phyloP scores from a whole-genome alignment of 768 basidiomycete genomes.

The Russula vinacea region DNA sequence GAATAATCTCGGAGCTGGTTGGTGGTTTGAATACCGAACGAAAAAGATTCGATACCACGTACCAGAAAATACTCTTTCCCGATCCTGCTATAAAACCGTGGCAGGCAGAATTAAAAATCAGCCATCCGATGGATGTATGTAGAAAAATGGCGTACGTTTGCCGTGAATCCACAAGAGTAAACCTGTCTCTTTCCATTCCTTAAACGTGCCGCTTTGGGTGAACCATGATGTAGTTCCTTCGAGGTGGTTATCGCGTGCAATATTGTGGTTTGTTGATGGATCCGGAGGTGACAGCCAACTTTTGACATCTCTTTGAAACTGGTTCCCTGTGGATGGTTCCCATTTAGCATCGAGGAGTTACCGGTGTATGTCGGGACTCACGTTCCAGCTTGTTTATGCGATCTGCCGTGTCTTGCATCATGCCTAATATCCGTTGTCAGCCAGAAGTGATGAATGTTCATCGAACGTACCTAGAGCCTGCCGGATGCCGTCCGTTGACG shows the following conservation, averaged over 20 bases:
- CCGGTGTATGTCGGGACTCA: neutral
- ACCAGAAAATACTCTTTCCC: neutral
- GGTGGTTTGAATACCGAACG: neutral
- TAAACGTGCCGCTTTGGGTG: neutral
- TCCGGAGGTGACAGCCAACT: slow-evolving; percentile 3
- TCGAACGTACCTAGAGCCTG: neutral
- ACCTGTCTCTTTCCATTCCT: neutral
- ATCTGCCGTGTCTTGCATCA: neutral
- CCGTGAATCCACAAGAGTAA: neutral
- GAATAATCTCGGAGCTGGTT: neutral
- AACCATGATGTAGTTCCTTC: neutral
- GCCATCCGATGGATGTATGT: neutral
- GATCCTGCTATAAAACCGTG: neutral
- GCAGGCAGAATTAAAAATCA: neutral
- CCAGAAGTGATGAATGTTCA: neutral
- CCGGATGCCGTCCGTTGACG: neutral
- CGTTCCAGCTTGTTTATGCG: neutral
- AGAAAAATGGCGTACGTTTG: neutral
- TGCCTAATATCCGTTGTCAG: neutral
- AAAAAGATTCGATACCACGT: neutral
- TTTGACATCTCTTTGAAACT: neutral
- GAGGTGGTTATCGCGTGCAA: neutral
- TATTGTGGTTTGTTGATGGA: neutral
- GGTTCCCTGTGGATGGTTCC: neutral
- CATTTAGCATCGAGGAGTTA: neutral